A percentile compares a stretch with the other conserved stretches of the same genome.
These are phyloP conservation scores for Tricholoma terreum DNA, from an alignment of 768 basidiomycete genomes.

Conservation along the genomic window DNA sequence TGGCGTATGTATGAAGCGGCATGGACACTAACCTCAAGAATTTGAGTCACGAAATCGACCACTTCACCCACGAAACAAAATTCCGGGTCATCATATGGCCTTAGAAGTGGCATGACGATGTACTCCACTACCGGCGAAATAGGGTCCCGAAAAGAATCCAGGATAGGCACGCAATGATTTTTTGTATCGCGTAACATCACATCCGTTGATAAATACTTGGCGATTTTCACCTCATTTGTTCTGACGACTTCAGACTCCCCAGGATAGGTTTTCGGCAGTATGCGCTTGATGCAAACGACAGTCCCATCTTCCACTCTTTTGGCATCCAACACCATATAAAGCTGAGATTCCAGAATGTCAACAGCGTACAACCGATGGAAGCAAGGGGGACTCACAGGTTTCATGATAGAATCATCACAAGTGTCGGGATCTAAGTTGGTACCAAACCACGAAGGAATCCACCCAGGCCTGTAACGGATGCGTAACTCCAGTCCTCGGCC, in stretches of 20 bases:
- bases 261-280: neutral
- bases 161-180: slow-evolving; percentile 14
- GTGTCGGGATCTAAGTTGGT: slow-evolving; percentile 5
- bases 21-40: slow-evolving; percentile 8
- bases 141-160: slow-evolving; percentile 21
- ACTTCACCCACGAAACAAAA: slow-evolving; percentile 26
- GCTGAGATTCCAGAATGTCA: neutral
- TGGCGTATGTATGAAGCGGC: neutral
- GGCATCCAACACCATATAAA: slow-evolving; percentile 9
- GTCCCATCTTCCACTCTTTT: neutral
- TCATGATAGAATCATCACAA: slow-evolving; percentile 5
- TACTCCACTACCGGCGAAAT: slow-evolving; percentile 11
- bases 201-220: neutral
- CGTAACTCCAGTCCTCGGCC: slow-evolving; percentile 24
- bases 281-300: slow-evolving; percentile 10
- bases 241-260: neutral
- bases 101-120: slow-evolving; percentile 36
- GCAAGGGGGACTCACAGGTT: neutral
- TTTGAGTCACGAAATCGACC: slow-evolving; percentile 31
- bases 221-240: slow-evolving; percentile 8
- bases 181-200: slow-evolving; percentile 1
- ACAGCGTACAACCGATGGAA: neutral
- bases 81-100: slow-evolving; percentile 33
- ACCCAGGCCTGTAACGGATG: slow-evolving; percentile 25
- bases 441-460: slow-evolving; percentile 28